Evolutionary conservation across 1,139 yeast genomes (phyloP).

Genomic region (Pichia sp.): DNA sequence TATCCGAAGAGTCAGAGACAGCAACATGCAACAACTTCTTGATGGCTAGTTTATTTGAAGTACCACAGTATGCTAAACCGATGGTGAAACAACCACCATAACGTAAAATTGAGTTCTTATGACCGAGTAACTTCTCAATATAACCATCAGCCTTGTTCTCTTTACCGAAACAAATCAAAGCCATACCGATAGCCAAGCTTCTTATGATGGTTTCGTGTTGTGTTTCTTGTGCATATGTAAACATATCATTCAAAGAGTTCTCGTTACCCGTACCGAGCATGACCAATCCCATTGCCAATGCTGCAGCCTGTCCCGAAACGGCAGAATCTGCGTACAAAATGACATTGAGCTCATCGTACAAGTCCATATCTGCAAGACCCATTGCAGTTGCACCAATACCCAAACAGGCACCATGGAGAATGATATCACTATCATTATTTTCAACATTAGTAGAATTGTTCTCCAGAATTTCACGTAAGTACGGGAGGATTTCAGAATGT

Average conservation of each 20-base stretch:
- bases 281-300: conserved; percentile 91
- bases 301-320: conserved; percentile 94
- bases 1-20: conserved; percentile 94
- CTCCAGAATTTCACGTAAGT: conserved; percentile 65
- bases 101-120: conserved; percentile 79
- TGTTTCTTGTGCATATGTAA: conserved; percentile 89
- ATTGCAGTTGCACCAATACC: conserved; percentile 97
- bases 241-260: conserved; percentile 71
- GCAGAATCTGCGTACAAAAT: conserved; percentile 90
- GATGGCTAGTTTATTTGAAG: conserved; percentile 85
- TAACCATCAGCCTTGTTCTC: conserved; percentile 76
- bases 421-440: conserved; percentile 69
- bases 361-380: conserved; percentile 72
- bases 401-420: conserved; percentile 91
- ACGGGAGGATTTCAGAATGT: conserved; percentile 82
- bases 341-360: conserved; percentile 78
- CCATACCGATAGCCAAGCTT: conserved; percentile 85
- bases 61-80: conserved; percentile 95
- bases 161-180: conserved; percentile 77
- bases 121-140: conserved; percentile 59
- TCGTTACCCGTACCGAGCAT: conserved; percentile 91
- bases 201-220: conserved; percentile 94
- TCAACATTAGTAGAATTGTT: conserved; percentile 39
- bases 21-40: conserved; percentile 84
- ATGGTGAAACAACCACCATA: conserved; percentile 95